Conservation (phyloP, 2,329 filamentous ascomycete species). For the Alternaria angustiovoidea region DNA sequence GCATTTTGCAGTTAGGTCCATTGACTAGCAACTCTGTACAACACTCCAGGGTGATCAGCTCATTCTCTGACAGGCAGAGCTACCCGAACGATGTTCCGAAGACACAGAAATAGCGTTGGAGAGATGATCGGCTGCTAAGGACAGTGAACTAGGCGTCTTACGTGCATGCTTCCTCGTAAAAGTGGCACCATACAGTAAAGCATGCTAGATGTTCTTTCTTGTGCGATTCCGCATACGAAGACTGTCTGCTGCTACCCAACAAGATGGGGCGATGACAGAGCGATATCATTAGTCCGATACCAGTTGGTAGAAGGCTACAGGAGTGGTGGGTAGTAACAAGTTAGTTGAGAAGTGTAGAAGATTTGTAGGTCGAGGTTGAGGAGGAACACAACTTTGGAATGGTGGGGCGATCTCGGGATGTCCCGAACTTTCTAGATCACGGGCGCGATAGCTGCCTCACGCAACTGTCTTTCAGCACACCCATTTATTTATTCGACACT, state of each 20-base stretch:
- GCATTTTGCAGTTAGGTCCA: background rate
- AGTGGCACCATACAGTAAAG: background rate
- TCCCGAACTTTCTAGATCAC: conserved; percentile 4
- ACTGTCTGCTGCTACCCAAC: background rate
- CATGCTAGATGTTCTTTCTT: background rate
- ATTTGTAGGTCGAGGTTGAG: background rate
- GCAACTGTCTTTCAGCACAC: background rate
- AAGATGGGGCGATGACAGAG: background rate
- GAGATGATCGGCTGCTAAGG: too few relatives aligned
- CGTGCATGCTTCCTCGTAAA: background rate
- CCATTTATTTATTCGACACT: background rate
- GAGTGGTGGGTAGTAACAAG: too few relatives aligned
- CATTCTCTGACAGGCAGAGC: too few relatives aligned
- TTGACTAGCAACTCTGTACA: background rate
- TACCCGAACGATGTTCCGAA: too few relatives aligned
- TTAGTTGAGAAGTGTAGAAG: background rate
- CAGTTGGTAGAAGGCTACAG: background rate
- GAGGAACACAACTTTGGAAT: background rate
- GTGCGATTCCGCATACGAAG: too few relatives aligned
- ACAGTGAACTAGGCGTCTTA: background rate
- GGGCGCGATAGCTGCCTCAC: background rate
- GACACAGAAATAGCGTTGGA: background rate
- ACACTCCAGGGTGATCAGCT: too few relatives aligned
- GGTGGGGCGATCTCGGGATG: background rate
- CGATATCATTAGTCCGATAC: background rate